Evolutionary conservation across 2,329 filamentous ascomycete species (phyloP), one percentile per base, ranked within the genome.

Genomic region (Sphaerostilbella broomeana): DNA sequence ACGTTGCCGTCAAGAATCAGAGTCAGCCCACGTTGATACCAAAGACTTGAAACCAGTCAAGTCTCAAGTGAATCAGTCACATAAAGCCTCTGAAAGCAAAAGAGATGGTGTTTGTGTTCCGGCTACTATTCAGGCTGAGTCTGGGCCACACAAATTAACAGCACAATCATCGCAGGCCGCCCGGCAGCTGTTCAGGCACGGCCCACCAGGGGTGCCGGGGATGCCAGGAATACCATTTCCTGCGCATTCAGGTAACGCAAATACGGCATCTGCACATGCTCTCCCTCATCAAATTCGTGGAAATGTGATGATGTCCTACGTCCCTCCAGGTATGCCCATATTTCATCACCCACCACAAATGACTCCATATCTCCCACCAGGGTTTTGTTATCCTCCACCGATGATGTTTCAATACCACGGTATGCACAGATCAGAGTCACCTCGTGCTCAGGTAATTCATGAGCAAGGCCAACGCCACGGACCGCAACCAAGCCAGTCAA

Each of bases 301-400:
- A 10, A 12, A 10, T n/a, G 12, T 21, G 12, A 33, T 33, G 8
- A 16, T 27, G 35, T 27, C 24, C 17, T 21, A 25, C 12, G 25
- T 18, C n/a, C 32, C 26, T 20, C n/a, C 38, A 11, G 17, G 19
- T 9, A 8, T 17, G n/a, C 38, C 38, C 17, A 5, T 36, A 18
- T 36, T 28, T 17, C 33, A 31, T 8, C 38, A 15, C 9, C 38
- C 27, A 7, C 33, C 22, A 25, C n/a, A n/a, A n/a, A 25, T 25
- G 22, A 25, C 12, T 8, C 22, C 22, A 12, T 25, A 25, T 12
- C 22, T 12, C 22, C 22, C 38, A 5, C 32, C 20, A 20, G 33
- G 16, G 8, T 16, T 21, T 30, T 41, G 27, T 33, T 32, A 17
- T 26, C 22, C 25, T 28, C 27, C 35, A 22, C 32, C 34, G 30